Conservation (phyloP, 352 stramenopile genomes). For the Phytophthora pluvialis region DNA sequence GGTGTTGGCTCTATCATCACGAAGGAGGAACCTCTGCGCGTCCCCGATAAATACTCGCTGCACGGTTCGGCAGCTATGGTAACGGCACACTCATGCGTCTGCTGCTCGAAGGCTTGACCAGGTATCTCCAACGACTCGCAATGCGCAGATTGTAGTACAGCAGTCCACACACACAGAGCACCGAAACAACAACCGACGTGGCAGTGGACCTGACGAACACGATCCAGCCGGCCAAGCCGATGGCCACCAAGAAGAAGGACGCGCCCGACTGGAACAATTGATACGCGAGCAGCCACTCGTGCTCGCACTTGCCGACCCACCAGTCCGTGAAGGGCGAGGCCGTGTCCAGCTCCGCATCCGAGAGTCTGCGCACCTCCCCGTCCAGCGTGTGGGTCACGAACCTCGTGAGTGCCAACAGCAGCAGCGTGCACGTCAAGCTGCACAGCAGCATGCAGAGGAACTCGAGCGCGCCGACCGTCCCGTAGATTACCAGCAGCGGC, state of each 20-base stretch:
- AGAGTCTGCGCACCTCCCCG: slow-evolving; percentile 59
- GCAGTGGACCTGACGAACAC: slow-evolving; percentile 56
- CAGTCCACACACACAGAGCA: slow-evolving; percentile 50
- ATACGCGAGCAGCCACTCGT: slow-evolving; percentile 78
- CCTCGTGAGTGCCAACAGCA: slow-evolving; percentile 77
- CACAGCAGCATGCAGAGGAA: slow-evolving; percentile 83
- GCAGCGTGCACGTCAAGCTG: slow-evolving; percentile 71
- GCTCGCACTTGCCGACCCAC: slow-evolving; percentile 75
- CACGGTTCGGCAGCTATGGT: slow-evolving; percentile 3
- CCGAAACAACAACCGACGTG: slow-evolving; percentile 54
- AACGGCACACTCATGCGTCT: slow-evolving; percentile 31
- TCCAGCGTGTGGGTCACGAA: slow-evolving; percentile 86
- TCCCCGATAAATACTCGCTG: slow-evolving; percentile 19
- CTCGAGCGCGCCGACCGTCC: slow-evolving; percentile 57
- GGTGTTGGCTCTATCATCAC: too few relatives aligned
- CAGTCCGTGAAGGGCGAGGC: slow-evolving; percentile 74
- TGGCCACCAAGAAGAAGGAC: slow-evolving; percentile 68
- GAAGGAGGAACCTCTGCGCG: background rate
- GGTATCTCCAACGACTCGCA: slow-evolving; percentile 73
- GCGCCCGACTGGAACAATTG: slow-evolving; percentile 63
- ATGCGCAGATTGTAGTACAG: slow-evolving; percentile 75
- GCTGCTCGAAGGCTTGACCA: slow-evolving; percentile 59
- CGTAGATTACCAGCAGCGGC: slow-evolving; percentile 69
- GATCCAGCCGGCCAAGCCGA: slow-evolving; percentile 67
- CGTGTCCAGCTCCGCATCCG: slow-evolving; percentile 62